Conservation (phyloP, 352 stramenopile species). For the Phytophthora fragariae region DNA sequence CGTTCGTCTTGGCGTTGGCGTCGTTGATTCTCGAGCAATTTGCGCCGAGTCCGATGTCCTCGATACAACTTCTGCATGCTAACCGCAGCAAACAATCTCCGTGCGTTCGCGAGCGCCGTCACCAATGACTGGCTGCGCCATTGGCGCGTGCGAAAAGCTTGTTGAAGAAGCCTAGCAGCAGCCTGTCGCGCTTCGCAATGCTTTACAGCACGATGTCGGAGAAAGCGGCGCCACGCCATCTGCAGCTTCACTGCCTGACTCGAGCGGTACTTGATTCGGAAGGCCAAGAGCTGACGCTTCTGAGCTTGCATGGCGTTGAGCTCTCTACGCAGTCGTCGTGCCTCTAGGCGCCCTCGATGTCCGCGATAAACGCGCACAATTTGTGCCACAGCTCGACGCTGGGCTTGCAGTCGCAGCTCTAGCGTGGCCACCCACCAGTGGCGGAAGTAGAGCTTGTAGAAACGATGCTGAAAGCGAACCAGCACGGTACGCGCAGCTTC, state of each 20-base stretch:
- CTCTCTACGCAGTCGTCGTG: constrained; percentile 38
- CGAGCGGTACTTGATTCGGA: constrained; percentile 53
- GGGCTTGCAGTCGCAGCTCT: constrained; percentile 35
- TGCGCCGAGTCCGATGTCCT: constrained; percentile 36
- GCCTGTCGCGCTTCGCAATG: constrained; percentile 36
- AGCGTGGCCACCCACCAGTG: constrained; percentile 41
- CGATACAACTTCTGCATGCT: constrained; percentile 51
- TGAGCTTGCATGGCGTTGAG: constrained; percentile 35
- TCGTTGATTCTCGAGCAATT: constrained; percentile 19
- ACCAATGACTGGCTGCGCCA: constrained; percentile 54
- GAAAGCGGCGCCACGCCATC: constrained; percentile 52
- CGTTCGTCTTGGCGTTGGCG: constrained; percentile 36
- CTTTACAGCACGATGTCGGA: constrained; percentile 28
- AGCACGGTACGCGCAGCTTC: constrained; percentile 53
- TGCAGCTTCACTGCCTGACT: constrained; percentile 62
- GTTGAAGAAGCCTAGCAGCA: constrained; percentile 47
- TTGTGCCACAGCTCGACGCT: constrained; percentile 36
- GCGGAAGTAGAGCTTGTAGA: constrained; percentile 55
- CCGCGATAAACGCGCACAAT: constrained; percentile 58
- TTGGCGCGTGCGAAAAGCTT: constrained; percentile 42
- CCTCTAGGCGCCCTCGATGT: constrained; percentile 39
- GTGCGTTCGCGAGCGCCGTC: constrained; percentile 42
- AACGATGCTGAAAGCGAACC: constrained; percentile 60
- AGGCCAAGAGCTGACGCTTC: constrained; percentile 39
- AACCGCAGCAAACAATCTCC: constrained; percentile 46